Evolutionary conservation across 176 grass and related monocot species (phyloP).

Genomic region (Rhynchospora tenuis): DNA sequence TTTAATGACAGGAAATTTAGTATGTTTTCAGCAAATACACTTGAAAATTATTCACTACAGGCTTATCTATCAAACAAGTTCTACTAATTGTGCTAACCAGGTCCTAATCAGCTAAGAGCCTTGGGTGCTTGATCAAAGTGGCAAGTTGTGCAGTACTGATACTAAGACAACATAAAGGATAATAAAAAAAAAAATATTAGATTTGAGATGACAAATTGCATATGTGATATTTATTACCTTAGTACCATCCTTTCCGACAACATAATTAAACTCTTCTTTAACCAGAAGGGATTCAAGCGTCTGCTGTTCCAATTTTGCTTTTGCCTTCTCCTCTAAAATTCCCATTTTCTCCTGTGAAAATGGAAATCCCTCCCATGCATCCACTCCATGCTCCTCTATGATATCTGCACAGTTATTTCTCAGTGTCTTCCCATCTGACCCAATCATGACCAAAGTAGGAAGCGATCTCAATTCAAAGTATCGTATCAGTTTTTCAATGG

Average conservation of each 20-base stretch:
- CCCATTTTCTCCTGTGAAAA: constrained; percentile 62
- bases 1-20: neutral
- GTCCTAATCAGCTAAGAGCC: neutral
- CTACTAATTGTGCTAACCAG: neutral
- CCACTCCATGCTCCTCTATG: constrained; percentile 61
- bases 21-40: neutral
- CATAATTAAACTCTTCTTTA: constrained; percentile 48
- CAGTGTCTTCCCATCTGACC: constrained; percentile 75
- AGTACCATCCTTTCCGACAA: constrained; percentile 52
- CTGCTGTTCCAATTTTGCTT: constrained; percentile 48
- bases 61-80: neutral
- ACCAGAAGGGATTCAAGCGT: constrained; percentile 78
- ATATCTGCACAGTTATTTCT: constrained; percentile 41
- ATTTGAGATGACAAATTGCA: neutral
- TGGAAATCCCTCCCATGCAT: constrained; percentile 76
- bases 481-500: constrained; percentile 41
- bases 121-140: neutral
- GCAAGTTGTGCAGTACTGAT: neutral
- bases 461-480: constrained; percentile 63
- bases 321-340: constrained; percentile 59
- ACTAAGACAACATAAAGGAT: neutral
- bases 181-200: neutral
- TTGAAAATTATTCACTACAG: neutral
- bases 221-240: constrained; percentile 38
- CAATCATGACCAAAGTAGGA: constrained; percentile 69